Base-by-base conservation (phyloP, 2,329 filamentous ascomycete genomes). In the Verticillium albo-atrum region DNA sequence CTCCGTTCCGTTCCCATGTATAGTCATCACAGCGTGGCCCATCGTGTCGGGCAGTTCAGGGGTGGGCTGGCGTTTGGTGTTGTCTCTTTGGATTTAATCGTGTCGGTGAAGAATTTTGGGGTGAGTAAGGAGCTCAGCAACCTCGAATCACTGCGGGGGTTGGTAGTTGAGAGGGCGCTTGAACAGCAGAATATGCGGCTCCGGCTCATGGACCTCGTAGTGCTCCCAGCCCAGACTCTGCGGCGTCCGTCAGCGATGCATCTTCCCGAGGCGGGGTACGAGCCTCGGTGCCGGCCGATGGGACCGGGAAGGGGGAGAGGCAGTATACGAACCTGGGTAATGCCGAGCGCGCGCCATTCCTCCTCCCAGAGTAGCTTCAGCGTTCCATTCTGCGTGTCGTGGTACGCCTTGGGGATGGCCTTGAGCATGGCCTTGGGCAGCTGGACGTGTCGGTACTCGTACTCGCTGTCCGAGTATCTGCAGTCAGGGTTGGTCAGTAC, bases 191-290 rank as follows among this genome's bases (percentile, higher is more conserved):
- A 99, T 99, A 75, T 99, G 95, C 65, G 95, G 95, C 79, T 99
- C 95, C 51, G 95, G 95, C 76, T 98, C 95, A 75, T 99, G 95
- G 58, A 99, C 95, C 76, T 99, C 95, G 74, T 99, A 99, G 76
- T 99, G 95, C 75, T 98, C 94, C 95, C 95, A 99, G 60, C 95
- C 95, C 70, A 99, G 81, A 80, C 94, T 98, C 93, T 98, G 72
- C 55, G 52, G 20, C 17, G 26, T 25, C 42, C 28, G 37, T 64
- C 34, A 64, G 62, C 32, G n/a, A 14, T 27, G 28, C 42, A 12
- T 50, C 10, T 25, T 35, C 26, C 6, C 10, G 4, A 14, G 27
- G 28, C 17, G 28, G 28, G 10, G n/a, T 20, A 20, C 15, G 9
- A 25, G n/a, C 30, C 30, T 27, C 54, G 12, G 32, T n/a, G 50